Evolutionary conservation across 2,329 filamentous ascomycete species (phyloP).

Genomic region (Hypoxylon sp.): DNA sequence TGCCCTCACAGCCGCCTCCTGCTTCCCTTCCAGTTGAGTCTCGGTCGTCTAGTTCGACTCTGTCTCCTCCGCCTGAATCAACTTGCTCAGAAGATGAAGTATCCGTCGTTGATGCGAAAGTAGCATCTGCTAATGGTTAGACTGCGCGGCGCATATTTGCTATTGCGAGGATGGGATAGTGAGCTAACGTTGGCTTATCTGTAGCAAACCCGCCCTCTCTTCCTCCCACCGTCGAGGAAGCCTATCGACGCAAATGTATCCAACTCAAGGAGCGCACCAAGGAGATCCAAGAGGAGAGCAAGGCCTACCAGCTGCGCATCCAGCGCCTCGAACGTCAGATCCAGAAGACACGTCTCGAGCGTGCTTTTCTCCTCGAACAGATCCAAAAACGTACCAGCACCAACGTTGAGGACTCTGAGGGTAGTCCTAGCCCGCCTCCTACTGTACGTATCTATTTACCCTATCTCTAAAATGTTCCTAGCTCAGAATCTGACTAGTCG

Average conservation of each 20-base stretch:
- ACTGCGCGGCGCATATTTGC: background rate
- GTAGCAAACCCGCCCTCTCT: constrained; percentile 64
- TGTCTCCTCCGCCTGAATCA: too few species aligned
- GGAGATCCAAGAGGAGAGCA: constrained; percentile 92
- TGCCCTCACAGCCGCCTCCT: too few species aligned
- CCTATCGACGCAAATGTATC: constrained; percentile 96
- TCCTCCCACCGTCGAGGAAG: constrained; percentile 91
- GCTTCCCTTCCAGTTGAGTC: too few species aligned
- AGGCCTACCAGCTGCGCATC: constrained; percentile 80
- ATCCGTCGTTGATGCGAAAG: too few species aligned
- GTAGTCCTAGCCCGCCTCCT: constrained; percentile 79
- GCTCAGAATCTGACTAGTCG: constrained; percentile 37
- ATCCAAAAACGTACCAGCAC: constrained; percentile 76
- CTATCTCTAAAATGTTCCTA: constrained; percentile 21
- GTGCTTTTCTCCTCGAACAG: constrained; percentile 77
- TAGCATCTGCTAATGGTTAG: background rate
- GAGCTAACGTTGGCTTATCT: constrained; percentile 44
- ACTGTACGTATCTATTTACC: constrained; percentile 62
- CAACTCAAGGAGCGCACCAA: constrained; percentile 89
- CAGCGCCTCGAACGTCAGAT: constrained; percentile 82
- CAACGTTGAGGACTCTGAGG: constrained; percentile 80
- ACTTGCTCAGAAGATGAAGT: background rate
- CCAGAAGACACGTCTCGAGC: constrained; percentile 89
- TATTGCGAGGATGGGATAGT: constrained; percentile 40
- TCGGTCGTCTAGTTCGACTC: too few species aligned